phyloP scores from a whole-genome alignment of 176 grass and related monocot genomes.

The Pharus latifolius region DNA sequence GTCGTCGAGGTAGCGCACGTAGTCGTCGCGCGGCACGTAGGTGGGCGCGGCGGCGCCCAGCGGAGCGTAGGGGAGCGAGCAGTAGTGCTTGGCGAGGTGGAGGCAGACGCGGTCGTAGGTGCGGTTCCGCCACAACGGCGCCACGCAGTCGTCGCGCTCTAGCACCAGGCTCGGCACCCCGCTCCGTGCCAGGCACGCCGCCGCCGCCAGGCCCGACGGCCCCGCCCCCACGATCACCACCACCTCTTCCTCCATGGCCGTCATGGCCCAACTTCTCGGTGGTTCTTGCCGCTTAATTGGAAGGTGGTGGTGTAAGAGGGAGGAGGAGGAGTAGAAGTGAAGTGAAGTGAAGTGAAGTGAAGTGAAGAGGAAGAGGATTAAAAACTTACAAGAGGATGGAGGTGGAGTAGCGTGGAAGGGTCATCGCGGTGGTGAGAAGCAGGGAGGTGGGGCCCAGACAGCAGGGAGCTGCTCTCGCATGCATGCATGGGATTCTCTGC shows the following conservation, averaged over 20 bases:
- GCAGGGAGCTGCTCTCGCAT: neutral
- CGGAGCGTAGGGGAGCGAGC: conserved; percentile 50
- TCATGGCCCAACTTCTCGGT: too few relatives aligned
- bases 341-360: too few relatives aligned
- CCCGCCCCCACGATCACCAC: conserved; percentile 72
- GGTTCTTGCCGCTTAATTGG: too few relatives aligned
- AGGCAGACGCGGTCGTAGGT: conserved; percentile 64
- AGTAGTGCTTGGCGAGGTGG: conserved; percentile 65
- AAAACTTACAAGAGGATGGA: too few relatives aligned
- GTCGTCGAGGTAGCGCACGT: conserved; percentile 54
- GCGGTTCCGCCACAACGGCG: conserved; percentile 64
- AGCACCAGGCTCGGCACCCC: conserved; percentile 43
- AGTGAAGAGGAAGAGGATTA: too few relatives aligned
- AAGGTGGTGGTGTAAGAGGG: too few relatives aligned
- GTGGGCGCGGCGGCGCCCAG: conserved; percentile 16
- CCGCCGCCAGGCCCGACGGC: conserved; percentile 58
- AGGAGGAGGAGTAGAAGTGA: neutral
- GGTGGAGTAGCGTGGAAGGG: conserved; percentile 7
- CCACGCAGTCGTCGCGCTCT: conserved; percentile 73
- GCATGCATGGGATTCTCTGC: neutral
- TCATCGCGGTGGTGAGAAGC: neutral
- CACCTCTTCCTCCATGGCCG: conserved; percentile 13
- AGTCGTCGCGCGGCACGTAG: conserved; percentile 46
- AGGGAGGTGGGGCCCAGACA: neutral
- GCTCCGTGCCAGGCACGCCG: conserved; percentile 48